Percentiles rank a stretch among this genome's conserved stretches.
phyloP scores from a whole-genome alignment of 305 asterid genomes.

The Fraxinus nigra region DNA sequence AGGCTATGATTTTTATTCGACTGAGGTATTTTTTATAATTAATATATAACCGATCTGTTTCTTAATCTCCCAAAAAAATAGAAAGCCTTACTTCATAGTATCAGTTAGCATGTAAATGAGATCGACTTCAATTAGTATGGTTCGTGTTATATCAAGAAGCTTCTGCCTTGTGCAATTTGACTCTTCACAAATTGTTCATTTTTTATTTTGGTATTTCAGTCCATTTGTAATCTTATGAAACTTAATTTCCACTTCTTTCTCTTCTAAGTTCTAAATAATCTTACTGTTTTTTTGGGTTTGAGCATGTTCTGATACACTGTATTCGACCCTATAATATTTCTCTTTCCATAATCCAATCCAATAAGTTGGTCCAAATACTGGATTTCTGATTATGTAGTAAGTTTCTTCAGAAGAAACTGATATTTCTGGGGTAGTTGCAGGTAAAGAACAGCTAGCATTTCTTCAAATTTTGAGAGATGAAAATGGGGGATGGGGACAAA shows the following conservation, averaged over 20 bases:
- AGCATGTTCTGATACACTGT: background rate
- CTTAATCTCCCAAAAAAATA: background rate
- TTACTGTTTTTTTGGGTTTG: background rate
- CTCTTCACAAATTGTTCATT: background rate
- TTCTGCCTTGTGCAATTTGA: background rate
- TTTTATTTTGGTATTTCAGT: background rate
- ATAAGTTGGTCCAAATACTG: no score
- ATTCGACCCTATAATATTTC: background rate
- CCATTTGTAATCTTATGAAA: no score
- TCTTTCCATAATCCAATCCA: background rate
- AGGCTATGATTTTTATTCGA: background rate
- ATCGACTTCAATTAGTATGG: background rate
- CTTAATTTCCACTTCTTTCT: background rate
- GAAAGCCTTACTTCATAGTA: background rate
- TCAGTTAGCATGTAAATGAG: background rate
- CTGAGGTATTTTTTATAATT: constrained; percentile 20
- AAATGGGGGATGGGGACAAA: background rate
- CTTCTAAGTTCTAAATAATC: background rate
- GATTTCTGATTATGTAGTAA: background rate
- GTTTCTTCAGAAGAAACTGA: background rate
- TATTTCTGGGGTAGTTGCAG: no score
- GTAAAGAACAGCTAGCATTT: constrained; percentile 5
- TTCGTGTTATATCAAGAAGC: background rate
- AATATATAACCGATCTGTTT: background rate
- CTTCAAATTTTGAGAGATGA: constrained; percentile 13